Conservation (phyloP, 371 early-diverging fungal genomes). For the Massospora cicadina region DNA sequence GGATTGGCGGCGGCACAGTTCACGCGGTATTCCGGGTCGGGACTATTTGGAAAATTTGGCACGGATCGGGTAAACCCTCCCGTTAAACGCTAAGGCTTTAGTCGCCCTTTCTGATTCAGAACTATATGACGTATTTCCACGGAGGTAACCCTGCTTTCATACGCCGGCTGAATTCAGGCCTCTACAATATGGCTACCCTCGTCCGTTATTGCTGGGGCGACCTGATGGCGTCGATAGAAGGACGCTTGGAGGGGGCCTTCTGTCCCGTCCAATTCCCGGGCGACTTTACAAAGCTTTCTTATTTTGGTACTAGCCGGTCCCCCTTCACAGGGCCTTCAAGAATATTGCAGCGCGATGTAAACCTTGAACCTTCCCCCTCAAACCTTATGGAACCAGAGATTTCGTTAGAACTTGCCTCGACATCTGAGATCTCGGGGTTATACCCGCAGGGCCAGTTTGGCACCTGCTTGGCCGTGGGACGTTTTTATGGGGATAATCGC, state of each 20-base stretch:
- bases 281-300: too few relatives aligned
- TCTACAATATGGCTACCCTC: constrained; percentile 40
- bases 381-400: too few relatives aligned
- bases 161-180: constrained; percentile 16
- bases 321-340: too few relatives aligned
- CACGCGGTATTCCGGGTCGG: constrained; percentile 16
- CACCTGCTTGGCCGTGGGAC: constrained; percentile 18
- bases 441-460: neutral
- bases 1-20: constrained; percentile 46
- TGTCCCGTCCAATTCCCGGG: neutral
- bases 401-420: too few relatives aligned
- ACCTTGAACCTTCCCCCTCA: too few relatives aligned
- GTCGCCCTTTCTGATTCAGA: constrained; percentile 55
- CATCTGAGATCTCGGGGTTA: neutral
- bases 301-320: too few relatives aligned
- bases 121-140: constrained; percentile 42
- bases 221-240: constrained; percentile 28
- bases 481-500: constrained; percentile 15
- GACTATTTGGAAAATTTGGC: constrained; percentile 3
- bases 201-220: constrained; percentile 41
- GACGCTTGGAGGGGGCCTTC: constrained; percentile 13
- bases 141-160: constrained; percentile 31
- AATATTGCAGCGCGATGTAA: too few relatives aligned
- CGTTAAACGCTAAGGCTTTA: constrained; percentile 7
- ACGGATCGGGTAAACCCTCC: neutral